Conservation (phyloP, 768 basidiomycete genomes). For the Naganishia vishniacii region DNA sequence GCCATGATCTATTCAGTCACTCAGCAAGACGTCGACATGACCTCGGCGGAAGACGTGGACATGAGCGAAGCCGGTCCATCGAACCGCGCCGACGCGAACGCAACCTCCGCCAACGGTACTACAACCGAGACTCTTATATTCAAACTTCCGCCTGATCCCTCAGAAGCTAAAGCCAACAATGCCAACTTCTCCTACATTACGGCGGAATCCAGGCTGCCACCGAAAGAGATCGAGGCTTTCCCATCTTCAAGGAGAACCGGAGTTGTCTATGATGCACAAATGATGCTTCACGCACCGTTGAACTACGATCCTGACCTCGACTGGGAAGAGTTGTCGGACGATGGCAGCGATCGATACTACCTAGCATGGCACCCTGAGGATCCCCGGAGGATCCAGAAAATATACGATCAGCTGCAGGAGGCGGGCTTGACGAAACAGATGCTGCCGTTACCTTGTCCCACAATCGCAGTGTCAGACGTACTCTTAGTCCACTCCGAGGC, state of each 20-base stretch:
- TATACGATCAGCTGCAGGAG: conserved; percentile 62
- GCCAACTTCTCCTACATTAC: conserved; percentile 13
- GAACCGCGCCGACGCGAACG: neutral
- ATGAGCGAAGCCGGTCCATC: conserved; percentile 6
- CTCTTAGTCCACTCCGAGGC: conserved; percentile 83
- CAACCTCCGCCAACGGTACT: neutral
- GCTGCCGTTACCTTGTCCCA: conserved; percentile 68
- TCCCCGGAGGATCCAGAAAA: conserved; percentile 69
- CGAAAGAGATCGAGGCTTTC: neutral
- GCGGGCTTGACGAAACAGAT: conserved; percentile 63
- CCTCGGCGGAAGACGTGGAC: neutral
- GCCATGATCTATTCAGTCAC: no score
- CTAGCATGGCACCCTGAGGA: conserved; percentile 68
- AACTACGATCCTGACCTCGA: conserved; percentile 35
- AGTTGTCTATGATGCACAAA: conserved; percentile 76
- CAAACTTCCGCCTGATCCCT: conserved; percentile 4
- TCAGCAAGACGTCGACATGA: neutral
- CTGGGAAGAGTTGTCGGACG: neutral
- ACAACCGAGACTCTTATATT: neutral
- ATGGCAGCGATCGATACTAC: conserved; percentile 32
- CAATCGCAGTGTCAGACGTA: conserved; percentile 70
- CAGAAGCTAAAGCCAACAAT: conserved; percentile 4
- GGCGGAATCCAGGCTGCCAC: neutral
- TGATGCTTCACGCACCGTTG: conserved; percentile 71
- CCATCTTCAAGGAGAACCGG: conserved; percentile 54